Evolutionary conservation across 2,329 filamentous ascomycete genomes (phyloP).

Genomic region (Aspergillus sp.): DNA sequence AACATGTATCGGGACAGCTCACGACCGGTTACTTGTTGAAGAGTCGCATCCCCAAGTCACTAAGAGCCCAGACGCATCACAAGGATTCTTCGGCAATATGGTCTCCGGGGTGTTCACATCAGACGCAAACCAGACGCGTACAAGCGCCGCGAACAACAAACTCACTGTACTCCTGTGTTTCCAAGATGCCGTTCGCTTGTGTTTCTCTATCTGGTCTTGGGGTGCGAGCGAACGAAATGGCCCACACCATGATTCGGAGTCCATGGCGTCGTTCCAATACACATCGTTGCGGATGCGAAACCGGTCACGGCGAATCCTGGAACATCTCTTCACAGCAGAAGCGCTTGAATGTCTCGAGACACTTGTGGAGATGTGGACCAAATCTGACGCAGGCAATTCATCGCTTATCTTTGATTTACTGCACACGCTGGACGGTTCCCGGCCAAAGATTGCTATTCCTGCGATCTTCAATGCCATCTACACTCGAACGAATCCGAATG

Average conservation of each 20-base stretch:
- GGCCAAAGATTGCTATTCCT: slow-evolving; percentile 85
- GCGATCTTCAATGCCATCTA: slow-evolving; percentile 95
- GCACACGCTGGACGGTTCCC: slow-evolving; percentile 82
- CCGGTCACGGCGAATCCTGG: slow-evolving; percentile 74
- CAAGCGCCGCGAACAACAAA: slow-evolving; percentile 82
- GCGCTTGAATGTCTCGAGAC: slow-evolving; percentile 91
- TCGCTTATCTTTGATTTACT: slow-evolving; percentile 74
- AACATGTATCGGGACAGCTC: slow-evolving; percentile 77
- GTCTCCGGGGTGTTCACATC: slow-evolving; percentile 83
- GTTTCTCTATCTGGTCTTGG: slow-evolving; percentile 95
- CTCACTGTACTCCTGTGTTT: slow-evolving; percentile 93
- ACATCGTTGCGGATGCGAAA: slow-evolving; percentile 89
- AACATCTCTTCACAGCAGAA: slow-evolving; percentile 88
- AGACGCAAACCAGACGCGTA: slow-evolving; percentile 69
- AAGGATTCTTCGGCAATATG: slow-evolving; percentile 90
- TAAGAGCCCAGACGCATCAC: slow-evolving; percentile 75
- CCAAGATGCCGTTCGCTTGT: slow-evolving; percentile 88
- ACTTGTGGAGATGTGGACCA: slow-evolving; percentile 74
- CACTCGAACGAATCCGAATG: slow-evolving; percentile 78
- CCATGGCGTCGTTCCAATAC: slow-evolving; percentile 77
- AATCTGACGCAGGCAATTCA: slow-evolving; percentile 45
- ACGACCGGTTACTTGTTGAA: slow-evolving; percentile 72
- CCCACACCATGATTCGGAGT: slow-evolving; percentile 55
- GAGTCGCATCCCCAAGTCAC: slow-evolving; percentile 61
- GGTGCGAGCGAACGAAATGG: slow-evolving; percentile 49